Base-by-base conservation (phyloP, 257 asterid genomes). In the Solanum sejunctum region DNA sequence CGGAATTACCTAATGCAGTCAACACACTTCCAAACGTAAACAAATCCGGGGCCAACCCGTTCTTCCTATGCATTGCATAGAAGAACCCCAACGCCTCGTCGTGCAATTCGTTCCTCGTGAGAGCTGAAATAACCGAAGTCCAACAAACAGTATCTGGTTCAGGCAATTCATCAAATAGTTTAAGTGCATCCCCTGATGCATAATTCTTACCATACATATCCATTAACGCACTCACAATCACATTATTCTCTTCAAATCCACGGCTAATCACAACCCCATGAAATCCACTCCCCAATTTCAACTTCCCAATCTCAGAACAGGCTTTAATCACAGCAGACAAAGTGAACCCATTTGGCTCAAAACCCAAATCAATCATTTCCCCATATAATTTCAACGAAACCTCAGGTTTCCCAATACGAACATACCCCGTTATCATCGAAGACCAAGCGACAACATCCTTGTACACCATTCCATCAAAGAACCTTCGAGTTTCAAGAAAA, bases 381-480 rank as follows among this genome's bases (percentile, higher is more conserved):
- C 41, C 43, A 83, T 89, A 94, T 86, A 90, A 70, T 4, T 56
- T 60, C 82, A 94, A 86, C 12, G 97, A 90, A 32, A 86, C 63
- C 39, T 81, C 16, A 6, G 96, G 92, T 57, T 81, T 92, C 12
- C 93, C 91, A 2, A 45, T 87, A 5, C 94, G 92, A 83, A 93
- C 86, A 88, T 93, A 93, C 16, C 97, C 98, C 2, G 98, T 95
- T 23, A 95, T 91, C 90, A 93, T 93, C 20, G 97, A 93, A 69
- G 96, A 93, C 98, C 98, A 96, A 2, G 98, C 91, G 20, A 95
- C 97, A 3, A 91, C 97, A 77, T 96, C 98, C 88, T 94, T 95
- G 43, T 87, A 88, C 36, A 11, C 60, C 90, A 96, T 84, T 8
- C 92, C 92, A 55, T 90, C 92, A 71, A 94, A 94, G 80, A 91